phyloP scores from a whole-genome alignment of 805 yeast genomes.

The Sungouiella blattae region DNA sequence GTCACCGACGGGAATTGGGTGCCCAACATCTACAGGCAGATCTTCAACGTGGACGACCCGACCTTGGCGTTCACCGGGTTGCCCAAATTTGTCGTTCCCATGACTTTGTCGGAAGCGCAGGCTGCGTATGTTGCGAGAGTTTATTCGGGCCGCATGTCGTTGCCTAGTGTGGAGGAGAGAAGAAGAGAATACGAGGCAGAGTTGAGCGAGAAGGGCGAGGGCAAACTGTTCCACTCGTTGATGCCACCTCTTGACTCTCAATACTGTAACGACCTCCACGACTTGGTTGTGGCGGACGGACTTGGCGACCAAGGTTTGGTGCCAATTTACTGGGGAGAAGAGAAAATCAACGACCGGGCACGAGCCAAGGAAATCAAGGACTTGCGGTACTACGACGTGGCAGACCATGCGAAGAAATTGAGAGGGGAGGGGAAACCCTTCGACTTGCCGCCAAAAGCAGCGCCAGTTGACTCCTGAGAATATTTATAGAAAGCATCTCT shows the following conservation, averaged over 20 bases:
- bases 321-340: constrained; percentile 19
- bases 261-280: constrained; percentile 18
- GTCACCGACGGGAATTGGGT: constrained; percentile 14
- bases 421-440: constrained; percentile 14
- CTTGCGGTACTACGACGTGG: constrained; percentile 10
- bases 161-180: constrained; percentile 9
- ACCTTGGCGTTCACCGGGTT: constrained; percentile 14
- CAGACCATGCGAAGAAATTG: constrained; percentile 12
- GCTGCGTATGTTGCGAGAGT: constrained; percentile 17
- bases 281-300: constrained; percentile 9
- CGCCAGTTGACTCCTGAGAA: constrained; percentile 1
- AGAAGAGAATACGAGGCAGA: constrained; percentile 9
- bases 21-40: constrained; percentile 12
- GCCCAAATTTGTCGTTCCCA: constrained; percentile 13
- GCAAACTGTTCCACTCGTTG: constrained; percentile 17
- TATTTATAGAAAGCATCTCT: too few relatives aligned
- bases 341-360: constrained; percentile 11
- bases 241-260: constrained; percentile 17
- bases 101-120: constrained; percentile 17
- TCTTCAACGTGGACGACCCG: constrained; percentile 15
- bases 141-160: constrained; percentile 10
- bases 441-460: constrained; percentile 13
- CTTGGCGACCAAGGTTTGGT: constrained; percentile 16
- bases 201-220: constrained; percentile 7
- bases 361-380: constrained; percentile 14